These are phyloP conservation scores for Alternaria alternata DNA, from an alignment of 2,329 filamentous ascomycete genomes.

Conservation along the genomic window DNA sequence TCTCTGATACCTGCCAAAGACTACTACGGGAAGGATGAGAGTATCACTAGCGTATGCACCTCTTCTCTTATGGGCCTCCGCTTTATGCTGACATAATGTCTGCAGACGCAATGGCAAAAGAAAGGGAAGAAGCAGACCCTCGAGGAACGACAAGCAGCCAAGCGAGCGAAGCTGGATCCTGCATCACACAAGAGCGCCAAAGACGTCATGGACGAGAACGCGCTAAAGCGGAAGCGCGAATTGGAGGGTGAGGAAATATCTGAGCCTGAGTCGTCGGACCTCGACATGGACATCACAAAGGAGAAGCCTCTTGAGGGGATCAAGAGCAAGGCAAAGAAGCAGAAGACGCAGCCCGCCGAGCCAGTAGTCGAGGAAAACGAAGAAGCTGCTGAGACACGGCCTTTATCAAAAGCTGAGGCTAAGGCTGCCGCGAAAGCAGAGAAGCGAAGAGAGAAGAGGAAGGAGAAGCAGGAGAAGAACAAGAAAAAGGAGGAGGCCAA, in stretches of 20 bases:
- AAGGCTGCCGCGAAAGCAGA: constrained; percentile 55
- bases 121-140: constrained; percentile 91
- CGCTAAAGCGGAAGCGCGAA: constrained; percentile 75
- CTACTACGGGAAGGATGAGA: constrained; percentile 82
- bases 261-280: constrained; percentile 41
- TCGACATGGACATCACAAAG: constrained; percentile 46
- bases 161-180: constrained; percentile 88
- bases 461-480: constrained; percentile 54
- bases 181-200: constrained; percentile 90
- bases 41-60: constrained; percentile 71
- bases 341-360: constrained; percentile 48
- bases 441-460: constrained; percentile 57
- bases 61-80: constrained; percentile 11
- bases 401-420: constrained; percentile 47
- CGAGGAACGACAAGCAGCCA: constrained; percentile 68
- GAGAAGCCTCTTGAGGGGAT: constrained; percentile 51
- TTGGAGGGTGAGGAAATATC: constrained; percentile 64
- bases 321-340: constrained; percentile 53
- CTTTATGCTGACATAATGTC: constrained; percentile 19
- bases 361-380: constrained; percentile 44
- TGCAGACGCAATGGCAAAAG: constrained; percentile 91
- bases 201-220: constrained; percentile 89
- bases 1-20: constrained; percentile 89
- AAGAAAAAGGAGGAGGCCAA: constrained; percentile 48
- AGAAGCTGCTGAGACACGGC: constrained; percentile 50